Percentiles rank a stretch among this genome's conserved stretches.
These are phyloP conservation scores for Fusarium veterinarium DNA, from an alignment of 2,329 filamentous ascomycete species.

Conservation along the genomic window DNA sequence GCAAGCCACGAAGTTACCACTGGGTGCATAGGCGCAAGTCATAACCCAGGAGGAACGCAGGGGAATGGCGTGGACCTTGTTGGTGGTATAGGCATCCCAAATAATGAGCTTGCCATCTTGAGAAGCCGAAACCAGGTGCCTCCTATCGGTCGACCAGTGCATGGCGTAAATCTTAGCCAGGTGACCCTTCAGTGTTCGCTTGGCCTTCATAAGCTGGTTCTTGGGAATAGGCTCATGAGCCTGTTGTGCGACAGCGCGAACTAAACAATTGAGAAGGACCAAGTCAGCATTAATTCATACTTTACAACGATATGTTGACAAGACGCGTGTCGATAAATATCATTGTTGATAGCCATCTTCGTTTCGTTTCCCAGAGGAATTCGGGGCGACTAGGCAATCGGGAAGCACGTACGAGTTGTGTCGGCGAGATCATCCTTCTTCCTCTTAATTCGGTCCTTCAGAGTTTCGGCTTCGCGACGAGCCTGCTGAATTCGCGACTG, in stretches of 20 bases:
- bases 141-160: conserved; percentile 99
- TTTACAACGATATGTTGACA: neutral
- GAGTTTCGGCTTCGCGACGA: conserved; percentile 94
- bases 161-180: conserved; percentile 99
- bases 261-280: conserved; percentile 58
- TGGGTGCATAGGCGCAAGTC: conserved; percentile 99
- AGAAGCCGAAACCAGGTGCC: conserved; percentile 96
- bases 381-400: conserved; percentile 8
- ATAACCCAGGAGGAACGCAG: conserved; percentile 99
- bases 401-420: conserved; percentile 83
- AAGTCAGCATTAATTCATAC: conserved; percentile 43
- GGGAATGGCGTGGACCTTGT: conserved; percentile 99
- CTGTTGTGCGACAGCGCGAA: conserved; percentile 91
- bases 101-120: conserved; percentile 99
- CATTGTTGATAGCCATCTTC: neutral
- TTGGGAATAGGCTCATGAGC: conserved; percentile 92
- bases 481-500: conserved; percentile 93
- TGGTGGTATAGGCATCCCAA: conserved; percentile 99
- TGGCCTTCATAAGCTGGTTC: conserved; percentile 95
- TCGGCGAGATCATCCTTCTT: conserved; percentile 99
- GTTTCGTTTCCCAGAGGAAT: neutral
- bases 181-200: conserved; percentile 96
- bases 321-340: neutral
- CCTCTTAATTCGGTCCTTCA: conserved; percentile 99
- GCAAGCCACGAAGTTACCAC: conserved; percentile 97